Conservation (phyloP, 164 flowering plant genomes). For the Umbellularia californica region DNA sequence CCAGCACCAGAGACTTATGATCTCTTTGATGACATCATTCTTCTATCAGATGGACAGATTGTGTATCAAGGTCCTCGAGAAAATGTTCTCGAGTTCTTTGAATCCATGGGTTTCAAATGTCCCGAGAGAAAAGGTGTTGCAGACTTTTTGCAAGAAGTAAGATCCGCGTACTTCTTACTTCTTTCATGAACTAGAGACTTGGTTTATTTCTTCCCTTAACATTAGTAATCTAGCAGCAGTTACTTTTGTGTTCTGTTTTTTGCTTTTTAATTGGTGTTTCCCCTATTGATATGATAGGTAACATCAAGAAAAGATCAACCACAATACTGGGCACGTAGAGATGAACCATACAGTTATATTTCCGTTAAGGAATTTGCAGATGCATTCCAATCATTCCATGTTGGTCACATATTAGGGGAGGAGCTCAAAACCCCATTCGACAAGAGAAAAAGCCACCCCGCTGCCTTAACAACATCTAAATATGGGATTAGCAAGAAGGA, state of each 20-base stretch:
- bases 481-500: conserved; percentile 53
- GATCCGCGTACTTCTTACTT: not conserved
- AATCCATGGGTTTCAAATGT: conserved; percentile 61
- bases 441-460: conserved; percentile 37
- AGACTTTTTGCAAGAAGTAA: conserved; percentile 71
- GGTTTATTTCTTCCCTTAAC: not conserved
- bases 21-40: conserved; percentile 74
- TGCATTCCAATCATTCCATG: conserved; percentile 44
- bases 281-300: conserved; percentile 21
- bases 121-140: conserved; percentile 70
- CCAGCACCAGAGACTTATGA: conserved; percentile 84
- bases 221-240: not conserved
- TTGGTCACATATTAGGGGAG: conserved; percentile 30
- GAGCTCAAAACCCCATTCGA: conserved; percentile 40
- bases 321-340: conserved; percentile 40
- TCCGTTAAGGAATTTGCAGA: conserved; percentile 41
- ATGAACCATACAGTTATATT: conserved; percentile 32
- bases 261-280: not conserved
- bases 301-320: conserved; percentile 47
- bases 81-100: conserved; percentile 56
- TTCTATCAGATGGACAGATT: conserved; percentile 64
- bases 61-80: conserved; percentile 78
- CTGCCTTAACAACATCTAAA: conserved; percentile 32
- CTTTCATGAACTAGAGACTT: not conserved
- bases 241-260: not conserved